These are phyloP conservation scores for Halteria grandinella DNA, from an alignment of 73 alveolate genomes.

Conservation along the genomic window DNA sequence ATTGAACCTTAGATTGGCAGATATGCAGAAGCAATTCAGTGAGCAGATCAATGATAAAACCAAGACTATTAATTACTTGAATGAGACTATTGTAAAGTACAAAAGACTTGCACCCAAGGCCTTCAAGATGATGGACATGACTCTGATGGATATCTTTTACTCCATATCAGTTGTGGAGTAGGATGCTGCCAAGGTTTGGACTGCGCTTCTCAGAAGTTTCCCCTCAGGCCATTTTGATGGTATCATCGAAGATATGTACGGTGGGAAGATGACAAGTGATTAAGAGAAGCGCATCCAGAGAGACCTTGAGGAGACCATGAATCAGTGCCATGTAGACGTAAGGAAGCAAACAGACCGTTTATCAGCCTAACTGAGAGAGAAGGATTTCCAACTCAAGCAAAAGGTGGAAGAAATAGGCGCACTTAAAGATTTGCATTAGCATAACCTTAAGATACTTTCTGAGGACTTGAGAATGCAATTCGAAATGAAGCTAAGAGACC, in stretches of 20 bases:
- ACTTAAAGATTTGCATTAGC: neutral
- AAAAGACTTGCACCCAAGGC: constrained; percentile 43
- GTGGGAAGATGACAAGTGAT: constrained; percentile 3
- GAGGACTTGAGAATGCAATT: neutral
- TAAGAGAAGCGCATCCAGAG: neutral
- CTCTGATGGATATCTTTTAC: constrained; percentile 11
- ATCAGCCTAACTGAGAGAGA: constrained; percentile 31
- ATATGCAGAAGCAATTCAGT: constrained; percentile 10
- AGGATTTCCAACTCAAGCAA: constrained; percentile 1
- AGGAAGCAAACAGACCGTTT: constrained; percentile 20
- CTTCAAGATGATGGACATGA: constrained; percentile 30
- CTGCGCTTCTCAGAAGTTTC: neutral
- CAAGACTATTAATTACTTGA: neutral
- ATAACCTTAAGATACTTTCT: neutral
- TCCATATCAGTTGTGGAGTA: constrained; percentile 5
- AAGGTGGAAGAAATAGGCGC: constrained; percentile 17
- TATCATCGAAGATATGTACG: constrained; percentile 42
- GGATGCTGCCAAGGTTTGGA: constrained; percentile 39
- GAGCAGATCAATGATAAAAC: neutral
- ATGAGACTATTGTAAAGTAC: neutral
- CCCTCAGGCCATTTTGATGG: constrained; percentile 50
- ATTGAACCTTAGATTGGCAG: neutral
- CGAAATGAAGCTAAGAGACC: constrained; percentile 1
- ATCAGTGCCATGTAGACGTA: constrained; percentile 33
- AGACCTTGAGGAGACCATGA: constrained; percentile 4